Conservation (phyloP, 257 asterid species). For the Anisodus tanguticus region DNA sequence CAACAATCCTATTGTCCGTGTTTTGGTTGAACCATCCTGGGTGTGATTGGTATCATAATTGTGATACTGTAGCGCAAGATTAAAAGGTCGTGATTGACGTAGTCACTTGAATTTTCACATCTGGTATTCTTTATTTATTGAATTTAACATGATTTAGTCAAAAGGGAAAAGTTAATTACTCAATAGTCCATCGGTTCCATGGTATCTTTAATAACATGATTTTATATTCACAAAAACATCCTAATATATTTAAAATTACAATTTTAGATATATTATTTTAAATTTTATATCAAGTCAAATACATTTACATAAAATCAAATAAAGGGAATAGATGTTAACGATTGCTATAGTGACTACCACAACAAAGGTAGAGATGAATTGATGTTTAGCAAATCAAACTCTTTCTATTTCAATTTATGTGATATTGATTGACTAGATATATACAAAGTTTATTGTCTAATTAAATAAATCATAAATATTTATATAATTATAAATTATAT, state of each 20-base stretch:
- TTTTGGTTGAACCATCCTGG: not conserved
- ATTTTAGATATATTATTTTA: no score
- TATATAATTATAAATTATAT: no score
- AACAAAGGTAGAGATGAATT: no score
- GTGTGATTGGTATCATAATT: not conserved
- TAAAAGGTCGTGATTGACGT: not conserved
- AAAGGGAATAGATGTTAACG: not conserved
- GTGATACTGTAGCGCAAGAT: not conserved
- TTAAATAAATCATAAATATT: no score
- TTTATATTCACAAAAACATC: not conserved
- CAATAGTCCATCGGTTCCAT: not conserved
- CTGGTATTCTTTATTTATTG: not conserved
- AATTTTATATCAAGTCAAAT: not conserved
- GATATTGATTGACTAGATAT: no score
- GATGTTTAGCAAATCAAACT: no score
- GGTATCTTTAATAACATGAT: no score
- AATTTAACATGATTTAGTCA: constrained; percentile 4
- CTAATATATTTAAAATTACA: no score
- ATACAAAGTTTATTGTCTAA: no score
- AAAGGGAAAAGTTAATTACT: not conserved
- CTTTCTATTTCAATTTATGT: no score
- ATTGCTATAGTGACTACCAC: no score
- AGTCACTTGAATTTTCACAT: not conserved
- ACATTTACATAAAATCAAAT: not conserved
- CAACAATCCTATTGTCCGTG: not conserved